These are phyloP conservation scores for Panaeolus cyanescens DNA, from an alignment of 768 basidiomycete species.

Conservation along the genomic window DNA sequence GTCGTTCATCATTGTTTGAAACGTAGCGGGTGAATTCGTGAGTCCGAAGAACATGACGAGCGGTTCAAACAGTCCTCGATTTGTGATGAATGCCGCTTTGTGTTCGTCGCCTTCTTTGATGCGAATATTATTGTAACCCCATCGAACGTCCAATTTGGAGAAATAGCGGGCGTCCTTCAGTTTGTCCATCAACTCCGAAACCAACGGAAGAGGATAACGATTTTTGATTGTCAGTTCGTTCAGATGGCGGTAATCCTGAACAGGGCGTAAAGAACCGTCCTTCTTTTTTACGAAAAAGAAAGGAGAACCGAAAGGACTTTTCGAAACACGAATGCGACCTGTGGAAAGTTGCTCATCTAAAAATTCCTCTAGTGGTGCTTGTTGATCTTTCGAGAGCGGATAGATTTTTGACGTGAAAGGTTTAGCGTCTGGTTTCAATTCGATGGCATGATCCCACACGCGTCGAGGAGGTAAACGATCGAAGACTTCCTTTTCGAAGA, in stretches of 20 bases:
- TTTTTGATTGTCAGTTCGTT: constrained; percentile 32
- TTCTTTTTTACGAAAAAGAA: too few relatives aligned
- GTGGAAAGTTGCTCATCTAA: neutral
- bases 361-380: neutral
- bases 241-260: constrained; percentile 27
- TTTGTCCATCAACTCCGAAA: too few relatives aligned
- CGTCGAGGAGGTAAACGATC: too few relatives aligned
- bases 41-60: constrained; percentile 10
- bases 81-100: constrained; percentile 44
- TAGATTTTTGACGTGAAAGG: constrained; percentile 9
- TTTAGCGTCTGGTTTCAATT: constrained; percentile 9
- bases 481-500: neutral
- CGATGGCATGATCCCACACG: constrained; percentile 19
- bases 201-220: too few relatives aligned
- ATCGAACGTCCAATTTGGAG: constrained; percentile 37
- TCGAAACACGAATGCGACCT: constrained; percentile 4
- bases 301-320: constrained; percentile 2
- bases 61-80: constrained; percentile 31
- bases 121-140: too few relatives aligned
- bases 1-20: too few relatives aligned
- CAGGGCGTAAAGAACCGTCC: too few relatives aligned
- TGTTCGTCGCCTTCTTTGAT: constrained; percentile 41
- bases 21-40: constrained; percentile 11
- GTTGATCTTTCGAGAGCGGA: neutral
- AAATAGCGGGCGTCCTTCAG: constrained; percentile 20